Base-by-base conservation (phyloP, 768 basidiomycete genomes). In the Leccinellum albellum region DNA sequence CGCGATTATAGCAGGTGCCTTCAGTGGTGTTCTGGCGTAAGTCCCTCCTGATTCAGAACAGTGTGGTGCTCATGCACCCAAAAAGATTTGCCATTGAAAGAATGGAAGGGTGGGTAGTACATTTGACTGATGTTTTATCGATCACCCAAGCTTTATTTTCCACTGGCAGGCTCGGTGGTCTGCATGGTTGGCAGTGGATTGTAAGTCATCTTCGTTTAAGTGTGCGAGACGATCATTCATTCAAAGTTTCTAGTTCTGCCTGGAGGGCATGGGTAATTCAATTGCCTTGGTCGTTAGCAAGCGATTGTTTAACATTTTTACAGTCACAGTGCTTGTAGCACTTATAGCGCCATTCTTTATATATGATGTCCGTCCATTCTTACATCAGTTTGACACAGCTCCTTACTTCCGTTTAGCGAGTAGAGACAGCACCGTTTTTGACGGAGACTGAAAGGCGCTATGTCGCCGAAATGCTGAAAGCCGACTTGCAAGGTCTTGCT, bases 1-100 rank as follows among this genome's bases (percentile, higher is more conserved):
- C 48, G 82, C 83, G 14, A 84, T 81, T 2, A 55, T 81, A 49
- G 78, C 82, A 26, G 84, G 76, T 33, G 69, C 72, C 56, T 82
- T 73, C 62, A 75, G 80, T 50, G 82, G 82, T 29, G 55, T 83
- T 46, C 69, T 67, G 17, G 81, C 82, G 55, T 83, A 64, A 64
- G 80, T 46, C 2, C 24, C 44, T 42, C 40, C 50, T 33, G 17
- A 7, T 31, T 29, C 6, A 7, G 6, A 31, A 10, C 14, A 10
- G n/a, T 24, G 32, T 14, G 8, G 12, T 24, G 24, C 53, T 63
- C 4, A 62, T 20, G n/a, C 21, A 54, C 24, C 6, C 4, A 13
- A 20, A 54, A 28, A 82, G 69, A 65, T 81, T 58, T 55, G 65
- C 24, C 29, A 75, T 73, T 29, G 61, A 64, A 63, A 54, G 61